Percentiles rank a stretch among this genome's conserved stretches.
Conservation (phyloP, 2,329 filamentous ascomycete genomes). For the Fusarium metavorans region DNA sequence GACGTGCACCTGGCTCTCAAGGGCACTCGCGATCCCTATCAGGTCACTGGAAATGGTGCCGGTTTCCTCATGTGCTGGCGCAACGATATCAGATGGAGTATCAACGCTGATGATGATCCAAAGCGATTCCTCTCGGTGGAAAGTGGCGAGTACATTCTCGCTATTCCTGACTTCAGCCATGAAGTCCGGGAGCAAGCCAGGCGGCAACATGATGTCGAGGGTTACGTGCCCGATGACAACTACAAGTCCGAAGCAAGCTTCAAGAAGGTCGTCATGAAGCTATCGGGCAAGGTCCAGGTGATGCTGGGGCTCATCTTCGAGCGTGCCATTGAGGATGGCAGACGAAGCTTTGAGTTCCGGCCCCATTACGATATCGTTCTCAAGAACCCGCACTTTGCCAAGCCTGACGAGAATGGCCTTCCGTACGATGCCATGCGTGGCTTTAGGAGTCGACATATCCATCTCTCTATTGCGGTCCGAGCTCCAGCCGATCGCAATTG, state of each 20-base stretch:
- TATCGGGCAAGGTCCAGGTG: slow-evolving; percentile 96
- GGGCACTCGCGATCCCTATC: slow-evolving; percentile 91
- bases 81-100: slow-evolving; percentile 88
- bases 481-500: slow-evolving; percentile 90
- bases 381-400: slow-evolving; percentile 82
- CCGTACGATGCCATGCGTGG: slow-evolving; percentile 93
- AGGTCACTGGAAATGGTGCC: slow-evolving; percentile 90
- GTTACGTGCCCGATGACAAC: slow-evolving; percentile 71
- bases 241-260: slow-evolving; percentile 83
- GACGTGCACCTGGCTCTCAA: slow-evolving; percentile 95
- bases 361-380: slow-evolving; percentile 93
- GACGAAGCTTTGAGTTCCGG: slow-evolving; percentile 86
- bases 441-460: slow-evolving; percentile 97
- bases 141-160: slow-evolving; percentile 93
- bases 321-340: slow-evolving; percentile 77
- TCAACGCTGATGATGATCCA: slow-evolving; percentile 87
- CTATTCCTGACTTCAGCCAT: slow-evolving; percentile 92
- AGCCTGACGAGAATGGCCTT: slow-evolving; percentile 63
- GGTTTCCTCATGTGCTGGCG: slow-evolving; percentile 99
- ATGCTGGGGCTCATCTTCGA: slow-evolving; percentile 93
- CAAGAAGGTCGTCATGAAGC: slow-evolving; percentile 99
- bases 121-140: slow-evolving; percentile 95
- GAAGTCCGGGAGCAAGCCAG: slow-evolving; percentile 78
- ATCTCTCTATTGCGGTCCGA: slow-evolving; percentile 90
- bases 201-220: slow-evolving; percentile 66